Conservation (phyloP, 163 green algal genomes). For the Prototheca wickerhamii region DNA sequence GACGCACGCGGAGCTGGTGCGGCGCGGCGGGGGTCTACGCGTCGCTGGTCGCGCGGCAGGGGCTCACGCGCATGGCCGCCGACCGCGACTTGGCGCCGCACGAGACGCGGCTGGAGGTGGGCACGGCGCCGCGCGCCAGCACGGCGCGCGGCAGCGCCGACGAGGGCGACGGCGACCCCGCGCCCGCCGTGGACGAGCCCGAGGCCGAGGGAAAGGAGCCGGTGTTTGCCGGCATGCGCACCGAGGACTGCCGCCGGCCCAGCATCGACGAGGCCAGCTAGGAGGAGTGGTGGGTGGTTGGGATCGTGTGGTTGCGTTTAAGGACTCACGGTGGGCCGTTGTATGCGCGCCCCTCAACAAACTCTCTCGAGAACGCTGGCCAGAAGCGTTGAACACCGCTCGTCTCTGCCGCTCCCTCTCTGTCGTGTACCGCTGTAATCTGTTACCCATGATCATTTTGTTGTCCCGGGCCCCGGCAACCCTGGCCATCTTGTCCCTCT, state of each 20-base stretch:
- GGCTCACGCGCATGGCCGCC: slow-evolving; percentile 10
- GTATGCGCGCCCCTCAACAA: no score
- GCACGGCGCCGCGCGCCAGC: neutral
- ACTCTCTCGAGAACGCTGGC: no score
- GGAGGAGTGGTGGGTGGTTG: neutral
- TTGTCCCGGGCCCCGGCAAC: no score
- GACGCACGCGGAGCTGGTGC: slow-evolving; percentile 52
- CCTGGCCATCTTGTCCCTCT: no score
- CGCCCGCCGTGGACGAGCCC: no score
- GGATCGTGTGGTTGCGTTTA: neutral
- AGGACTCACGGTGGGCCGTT: no score
- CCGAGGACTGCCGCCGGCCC: neutral
- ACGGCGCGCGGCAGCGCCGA: neutral
- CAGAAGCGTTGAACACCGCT: no score
- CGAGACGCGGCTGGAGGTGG: slow-evolving; percentile 3
- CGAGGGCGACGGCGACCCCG: neutral
- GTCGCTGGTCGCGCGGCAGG: slow-evolving; percentile 51
- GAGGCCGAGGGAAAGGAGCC: no score
- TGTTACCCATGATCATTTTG: no score
- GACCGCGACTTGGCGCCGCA: slow-evolving; percentile 23
- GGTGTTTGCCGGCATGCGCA: neutral
- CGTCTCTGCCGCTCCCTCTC: no score
- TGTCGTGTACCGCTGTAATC: no score
- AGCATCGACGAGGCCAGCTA: neutral
- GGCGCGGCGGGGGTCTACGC: slow-evolving; percentile 53